Evolutionary conservation across 2,329 filamentous ascomycete species (phyloP).

Genomic region (Fusarium duplospermum): DNA sequence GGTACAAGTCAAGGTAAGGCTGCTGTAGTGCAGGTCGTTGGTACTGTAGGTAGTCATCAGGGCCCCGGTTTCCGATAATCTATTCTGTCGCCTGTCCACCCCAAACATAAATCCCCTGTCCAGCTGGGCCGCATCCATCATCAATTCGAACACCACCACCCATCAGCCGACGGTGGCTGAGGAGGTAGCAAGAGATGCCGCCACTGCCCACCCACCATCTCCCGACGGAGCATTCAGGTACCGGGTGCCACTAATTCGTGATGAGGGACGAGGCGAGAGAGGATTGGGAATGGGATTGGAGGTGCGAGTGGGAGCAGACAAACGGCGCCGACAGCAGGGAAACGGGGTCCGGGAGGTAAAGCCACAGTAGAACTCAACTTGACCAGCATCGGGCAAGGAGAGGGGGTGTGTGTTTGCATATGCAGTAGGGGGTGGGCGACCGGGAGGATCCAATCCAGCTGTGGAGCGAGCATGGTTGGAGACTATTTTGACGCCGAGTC

Average conservation of each 20-base stretch:
- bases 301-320: constrained; percentile 23
- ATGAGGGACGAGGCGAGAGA: constrained; percentile 12
- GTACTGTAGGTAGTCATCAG: not conserved
- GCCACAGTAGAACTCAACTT: constrained; percentile 28
- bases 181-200: constrained; percentile 25
- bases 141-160: constrained; percentile 8
- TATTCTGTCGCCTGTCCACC: constrained; percentile 3
- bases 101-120: constrained; percentile 17
- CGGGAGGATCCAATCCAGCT: not conserved
- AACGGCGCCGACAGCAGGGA: constrained; percentile 32
- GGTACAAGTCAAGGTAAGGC: not conserved
- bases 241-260: constrained; percentile 33
- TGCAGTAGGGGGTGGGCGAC: not conserved
- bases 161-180: constrained; percentile 29
- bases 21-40: not conserved
- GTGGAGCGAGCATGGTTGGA: constrained; percentile 17
- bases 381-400: not conserved
- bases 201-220: constrained; percentile 33
- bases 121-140: constrained; percentile 11
- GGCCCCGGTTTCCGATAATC: constrained; percentile 8
- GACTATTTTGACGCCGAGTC: constrained; percentile 34
- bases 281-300: constrained; percentile 13
- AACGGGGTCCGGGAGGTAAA: constrained; percentile 33
- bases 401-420: constrained; percentile 15
- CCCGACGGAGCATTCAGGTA: constrained; percentile 32